Base-by-base conservation (phyloP, 805 yeast species). In the Metschnikowia cerradonensis region DNA sequence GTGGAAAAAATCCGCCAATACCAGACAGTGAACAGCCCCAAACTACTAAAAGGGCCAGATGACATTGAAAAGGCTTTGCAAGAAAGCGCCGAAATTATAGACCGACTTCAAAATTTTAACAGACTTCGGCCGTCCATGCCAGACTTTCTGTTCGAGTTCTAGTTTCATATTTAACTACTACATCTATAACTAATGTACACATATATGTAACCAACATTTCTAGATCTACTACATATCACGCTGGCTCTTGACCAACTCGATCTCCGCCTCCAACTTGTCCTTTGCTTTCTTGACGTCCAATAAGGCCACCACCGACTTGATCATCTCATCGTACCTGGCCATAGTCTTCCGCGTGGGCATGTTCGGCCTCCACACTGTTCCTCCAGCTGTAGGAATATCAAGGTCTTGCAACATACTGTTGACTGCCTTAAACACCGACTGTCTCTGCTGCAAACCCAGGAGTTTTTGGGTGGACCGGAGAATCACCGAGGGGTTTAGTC, bases 181-280 rank as follows among this genome's bases (percentile, higher is more conserved):
- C 22, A 41, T 35, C 7, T 33, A 33, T 14, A 33, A 14, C n/a
- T 33, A 33, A 33, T 17, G 38, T n/a, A 35, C 38, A 35, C 11
- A 4, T 8, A 26, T 26, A 4, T 8, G 3, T 26, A 26, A 26
- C 5, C 11, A 8, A 26, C 11, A 26, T 10, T 4, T 26, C 30
- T 26, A 26, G 10, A 20, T 37, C 39, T 41, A 61, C 41, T 55
- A 53, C n/a, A 67, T 58, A 5, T 71, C 73, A 38, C 71, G 65
- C 57, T 73, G 78, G 50, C 74, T 70, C 55, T 72, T 72, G 38
- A 74, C 71, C 50, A 73, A 67, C 53, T 62, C 62, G 26, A 73
- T 77, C 58, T 92, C 98, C 2, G 95, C 84, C 55, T 88, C 91
- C 13, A 91, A 72, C 68, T 90, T 90, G 66, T 94, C 99, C 19